Conservation (phyloP, 1,284 basidiomycete genomes). For the Flammula alnicola region DNA sequence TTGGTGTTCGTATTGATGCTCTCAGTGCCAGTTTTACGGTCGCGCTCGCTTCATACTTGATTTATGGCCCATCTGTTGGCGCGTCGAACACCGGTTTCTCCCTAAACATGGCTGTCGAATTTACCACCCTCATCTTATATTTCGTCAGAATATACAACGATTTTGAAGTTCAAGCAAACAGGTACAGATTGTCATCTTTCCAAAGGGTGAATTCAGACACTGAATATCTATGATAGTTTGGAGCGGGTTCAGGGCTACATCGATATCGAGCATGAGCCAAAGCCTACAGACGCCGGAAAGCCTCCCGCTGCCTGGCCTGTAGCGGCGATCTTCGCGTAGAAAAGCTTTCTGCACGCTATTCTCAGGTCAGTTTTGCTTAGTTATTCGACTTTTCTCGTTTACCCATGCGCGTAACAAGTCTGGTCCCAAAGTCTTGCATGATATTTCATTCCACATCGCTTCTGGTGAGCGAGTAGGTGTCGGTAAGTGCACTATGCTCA, state of each 20-base stretch:
- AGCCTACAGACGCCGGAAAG: constrained; percentile 46
- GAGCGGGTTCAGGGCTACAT: constrained; percentile 79
- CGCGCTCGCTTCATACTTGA: constrained; percentile 53
- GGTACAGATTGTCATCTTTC: constrained; percentile 52
- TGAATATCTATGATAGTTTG: constrained; percentile 44
- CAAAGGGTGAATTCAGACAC: constrained; percentile 47
- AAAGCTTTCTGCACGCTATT: constrained; percentile 60
- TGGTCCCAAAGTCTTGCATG: constrained; percentile 55
- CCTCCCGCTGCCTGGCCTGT: constrained; percentile 74
- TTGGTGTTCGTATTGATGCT: constrained; percentile 45
- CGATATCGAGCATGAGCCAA: constrained; percentile 72
- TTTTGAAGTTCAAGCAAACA: constrained; percentile 43
- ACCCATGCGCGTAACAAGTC: constrained; percentile 15
- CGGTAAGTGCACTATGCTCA: constrained; percentile 36
- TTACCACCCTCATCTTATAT: constrained; percentile 48
- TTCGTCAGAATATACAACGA: constrained; percentile 41
- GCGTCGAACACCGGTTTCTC: constrained; percentile 58
- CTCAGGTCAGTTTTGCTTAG: constrained; percentile 30
- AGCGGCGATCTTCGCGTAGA: constrained; percentile 70
- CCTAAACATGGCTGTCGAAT: constrained; percentile 54
- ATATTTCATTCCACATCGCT: constrained; percentile 56
- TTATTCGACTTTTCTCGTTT: constrained; percentile 8
- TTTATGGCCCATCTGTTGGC: constrained; percentile 56
- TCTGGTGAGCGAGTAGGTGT: constrained; percentile 67
- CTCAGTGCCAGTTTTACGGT: constrained; percentile 41